Evolutionary conservation across 2,329 filamentous ascomycete genomes (phyloP), one percentile per base, ranked within the genome.

Genomic region (Sclerotiophoma versabilis): DNA sequence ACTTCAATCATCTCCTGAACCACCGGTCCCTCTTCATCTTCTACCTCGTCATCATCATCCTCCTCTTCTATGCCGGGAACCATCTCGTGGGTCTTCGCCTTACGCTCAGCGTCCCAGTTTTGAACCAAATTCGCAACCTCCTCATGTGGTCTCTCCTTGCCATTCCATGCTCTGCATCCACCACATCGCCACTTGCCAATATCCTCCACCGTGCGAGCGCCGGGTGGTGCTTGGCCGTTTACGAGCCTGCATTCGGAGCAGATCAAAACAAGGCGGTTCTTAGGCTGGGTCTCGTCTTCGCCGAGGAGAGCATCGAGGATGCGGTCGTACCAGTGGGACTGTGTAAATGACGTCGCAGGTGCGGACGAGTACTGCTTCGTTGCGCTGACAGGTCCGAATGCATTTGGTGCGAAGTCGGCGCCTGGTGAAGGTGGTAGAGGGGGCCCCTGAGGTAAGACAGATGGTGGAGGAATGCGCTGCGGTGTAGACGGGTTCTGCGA

Each of bases 191-290:
- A 99, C 57, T 82, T 81, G 2, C 93, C 95, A 1, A 99, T 69
- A 45, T 97, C 93, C 32, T 90, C 86, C 1, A 93, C 77, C 0
- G 82, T 85, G 63, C 86, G 89, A 0, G 90, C 88, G 1, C 95
- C 95, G 0, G 95, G 93, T 1, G 95, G 93, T 3, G 95, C 95
- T 72, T 97, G 95, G 0, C 96, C 95, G 71, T 99, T 99, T 41
- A 99, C 93, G 1, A 97, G 83, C 25, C 91, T 84, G 73, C 95
- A 99, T 32, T 84, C 81, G 26, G 80, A 76, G 76, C 95, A 99
- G 49, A 99, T 91, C 60, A 99, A 80, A 7, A 87, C 93, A 54
- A 96, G 86, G 15, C 95, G 87, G 75, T 98, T 98, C 79, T 92
- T 96, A 2, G 93, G 86, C 11, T 90, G 87, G 4, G 91, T 96